Base-by-base conservation (phyloP, 805 yeast genomes). In the Ogataea ramenticola region DNA sequence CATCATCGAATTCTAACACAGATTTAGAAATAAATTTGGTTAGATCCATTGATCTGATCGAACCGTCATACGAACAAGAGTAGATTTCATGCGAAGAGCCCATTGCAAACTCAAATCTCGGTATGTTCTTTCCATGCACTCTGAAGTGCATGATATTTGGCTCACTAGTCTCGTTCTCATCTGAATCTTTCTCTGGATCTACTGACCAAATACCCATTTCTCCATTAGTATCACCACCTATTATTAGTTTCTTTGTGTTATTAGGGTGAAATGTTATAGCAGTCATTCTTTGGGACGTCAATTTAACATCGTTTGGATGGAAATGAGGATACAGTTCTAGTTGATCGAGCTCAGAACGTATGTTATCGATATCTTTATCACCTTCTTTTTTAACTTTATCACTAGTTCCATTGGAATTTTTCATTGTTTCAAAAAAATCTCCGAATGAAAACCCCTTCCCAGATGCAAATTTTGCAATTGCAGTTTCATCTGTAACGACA, bases 201-300 rank as follows among this genome's bases (percentile, higher is more conserved):
- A 86, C 82, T 37, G 90, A 80, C 97, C 97, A 91, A 15, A 93
- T 71, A 0, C 97, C 97, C 36, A 89, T 64, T 49, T 79, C 75
- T 6, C 99, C 99, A n/a, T 67, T 65, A 12, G 87, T 86, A 62
- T 93, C 99, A 39, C 97, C 98, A 1, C 89, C 96, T 29, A 86
- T 58, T 2, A 89, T 70, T 4, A 91, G 55, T 49, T 83, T 72
- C 47, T 79, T 79, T 1, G 71, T 73, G 0, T 57, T 59, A 0
- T 85, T 64, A 0, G 97, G 96, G 61, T 91, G 98, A 58, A 87
- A 83, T 34, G 71, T 67, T 35, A 89, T 72, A 2, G 86, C 68
- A 0, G 90, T 79, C 59, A 91, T 80, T 46, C 99, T 70, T 42
- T 82, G 84, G 32, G 75, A 74, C 0, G 86, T 76, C 4, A 91